Percentiles rank a stretch among this genome's conserved stretches.
Evolutionary conservation across 140 eudicot genomes (phyloP).

Genomic region (Cichorium intybus): DNA sequence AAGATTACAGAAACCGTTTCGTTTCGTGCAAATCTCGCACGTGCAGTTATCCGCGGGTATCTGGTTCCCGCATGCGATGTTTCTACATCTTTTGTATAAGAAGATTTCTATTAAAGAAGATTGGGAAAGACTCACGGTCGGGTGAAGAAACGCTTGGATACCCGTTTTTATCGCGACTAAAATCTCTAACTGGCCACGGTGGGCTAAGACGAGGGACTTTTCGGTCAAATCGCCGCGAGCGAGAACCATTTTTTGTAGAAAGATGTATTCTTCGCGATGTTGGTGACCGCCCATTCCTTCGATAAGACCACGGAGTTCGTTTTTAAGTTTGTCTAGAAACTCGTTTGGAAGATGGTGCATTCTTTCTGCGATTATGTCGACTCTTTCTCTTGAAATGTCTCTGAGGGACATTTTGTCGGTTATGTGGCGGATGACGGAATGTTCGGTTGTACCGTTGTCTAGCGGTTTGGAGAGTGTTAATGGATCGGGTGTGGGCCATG

Average conservation of each 20-base stretch:
- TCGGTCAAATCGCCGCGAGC: slow-evolving; percentile 70
- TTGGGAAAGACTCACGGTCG: slow-evolving; percentile 78
- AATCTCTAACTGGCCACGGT: slow-evolving; percentile 84
- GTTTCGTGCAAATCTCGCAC: slow-evolving; percentile 68
- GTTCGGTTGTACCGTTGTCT: slow-evolving; percentile 68
- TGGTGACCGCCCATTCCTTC: slow-evolving; percentile 91
- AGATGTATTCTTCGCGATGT: slow-evolving; percentile 72
- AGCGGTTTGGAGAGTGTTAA: slow-evolving; percentile 46
- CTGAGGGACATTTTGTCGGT: slow-evolving; percentile 69
- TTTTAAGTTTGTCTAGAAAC: slow-evolving; percentile 63
- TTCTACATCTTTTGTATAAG: slow-evolving; percentile 74
- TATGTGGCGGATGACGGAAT: slow-evolving; percentile 62
- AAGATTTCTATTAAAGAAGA: slow-evolving; percentile 83
- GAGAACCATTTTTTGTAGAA: slow-evolving; percentile 67
- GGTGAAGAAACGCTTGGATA: slow-evolving; percentile 88
- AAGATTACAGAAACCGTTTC: slow-evolving; percentile 87
- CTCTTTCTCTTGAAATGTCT: slow-evolving; percentile 64
- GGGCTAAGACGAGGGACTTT: slow-evolving; percentile 53
- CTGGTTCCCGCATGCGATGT: slow-evolving; percentile 73
- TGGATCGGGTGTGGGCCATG: slow-evolving; percentile 82
- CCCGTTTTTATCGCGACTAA: slow-evolving; percentile 86
- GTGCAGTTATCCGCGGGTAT: slow-evolving; percentile 87
- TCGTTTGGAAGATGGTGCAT: slow-evolving; percentile 85
- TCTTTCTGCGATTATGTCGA: slow-evolving; percentile 64
- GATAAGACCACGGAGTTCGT: slow-evolving; percentile 68